Evolutionary conservation across 768 basidiomycete genomes (phyloP), one percentile per base, ranked within the genome.

Genomic region (Hericium erinaceus): DNA sequence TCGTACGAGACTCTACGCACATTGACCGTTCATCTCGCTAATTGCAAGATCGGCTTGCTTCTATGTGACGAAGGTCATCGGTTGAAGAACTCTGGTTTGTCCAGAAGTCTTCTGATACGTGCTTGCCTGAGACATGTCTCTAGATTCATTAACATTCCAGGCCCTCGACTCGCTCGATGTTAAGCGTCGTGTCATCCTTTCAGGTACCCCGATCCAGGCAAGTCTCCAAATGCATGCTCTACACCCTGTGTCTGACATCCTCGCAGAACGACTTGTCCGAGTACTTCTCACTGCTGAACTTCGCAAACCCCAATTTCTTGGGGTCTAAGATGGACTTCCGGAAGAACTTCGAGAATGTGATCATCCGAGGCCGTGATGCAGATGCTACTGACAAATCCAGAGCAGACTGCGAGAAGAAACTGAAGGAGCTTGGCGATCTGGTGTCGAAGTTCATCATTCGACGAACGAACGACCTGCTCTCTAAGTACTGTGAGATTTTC

Each of bases 11-110:
- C 92, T 0, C 78, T 99, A 54, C 84, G 95, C 18, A 87, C 87
- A 4, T 74, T 98, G 12, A 79, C 85, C 8, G 82, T 72, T 0
- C 82, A 95, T 65, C 77, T 98, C 11, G 84, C 84, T 3, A 81
- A 79, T 57, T 92, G 89, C 61, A 83, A 77, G 54, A 89, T 99
- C 50, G 97, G 97, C 2, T 72, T 99, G 15, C 73, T 99, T n/a
- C 81, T 99, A 33, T 95, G 93, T 60, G 95, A 99, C 65, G 95
- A 99, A 74, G 95, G 95, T 4, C 95, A 99, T 74, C 78, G 95
- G 53, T 75, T 99, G 58, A 99, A 99, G 74, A 99, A 99, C 68
- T 90, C 90, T 50, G 90, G 94, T 90, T 61, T 55, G 76, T 72
- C 55, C 22, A 53, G 53, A n/a, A 56, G 20, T 16, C 24, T 24